Evolutionary conservation across 306 rosid species (phyloP), one percentile per base, ranked within the genome.

Genomic region (Medicago lupulina): DNA sequence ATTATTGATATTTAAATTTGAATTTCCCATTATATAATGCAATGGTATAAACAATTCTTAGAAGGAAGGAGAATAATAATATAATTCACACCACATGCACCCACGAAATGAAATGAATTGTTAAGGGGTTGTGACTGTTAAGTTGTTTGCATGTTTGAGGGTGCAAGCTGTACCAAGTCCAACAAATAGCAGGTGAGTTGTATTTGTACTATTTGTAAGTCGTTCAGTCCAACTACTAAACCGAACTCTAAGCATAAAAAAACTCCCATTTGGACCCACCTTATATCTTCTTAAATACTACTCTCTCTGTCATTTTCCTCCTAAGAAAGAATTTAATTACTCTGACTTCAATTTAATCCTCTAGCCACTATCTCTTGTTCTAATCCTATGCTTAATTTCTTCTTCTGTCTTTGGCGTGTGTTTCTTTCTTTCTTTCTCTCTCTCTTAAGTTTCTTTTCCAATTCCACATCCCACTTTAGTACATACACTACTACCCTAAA

Each of bases 171-270:
- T 25, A 25, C 10, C 40, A 13, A 60, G 67, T 60, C 67, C 67
- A 60, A 60, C 41, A 60, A 60, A 60, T 60, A 18, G 17, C 41
- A 60, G 67, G 19, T 60, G 67, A 60, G 19, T 28, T 60, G 67
- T 13, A 60, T 5, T 60, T 60, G 43, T 25, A 12, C 3, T 21
- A 0, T 21, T 3, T 57, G 12, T 25, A 23, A 15, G 18, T 28
- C 10, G 10, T 31, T 41, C 41, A 7, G 10, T 60, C 41, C 40
- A 60, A 60, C 66, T 28, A 60, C 66, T 34, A 28, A 60, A 60
- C 65, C 65, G 17, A 59, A 59, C 40, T 60, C 66, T 60, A 16
- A 25, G 11, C 40, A 60, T 25, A 21, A 13, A 59, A 59, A 19
- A 10, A 9, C 12, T 31, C 39, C 9, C 67, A 23, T 1, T 34